Conservation (phyloP, 495 filamentous ascomycete species). For the Hyaloscypha finlandica region DNA sequence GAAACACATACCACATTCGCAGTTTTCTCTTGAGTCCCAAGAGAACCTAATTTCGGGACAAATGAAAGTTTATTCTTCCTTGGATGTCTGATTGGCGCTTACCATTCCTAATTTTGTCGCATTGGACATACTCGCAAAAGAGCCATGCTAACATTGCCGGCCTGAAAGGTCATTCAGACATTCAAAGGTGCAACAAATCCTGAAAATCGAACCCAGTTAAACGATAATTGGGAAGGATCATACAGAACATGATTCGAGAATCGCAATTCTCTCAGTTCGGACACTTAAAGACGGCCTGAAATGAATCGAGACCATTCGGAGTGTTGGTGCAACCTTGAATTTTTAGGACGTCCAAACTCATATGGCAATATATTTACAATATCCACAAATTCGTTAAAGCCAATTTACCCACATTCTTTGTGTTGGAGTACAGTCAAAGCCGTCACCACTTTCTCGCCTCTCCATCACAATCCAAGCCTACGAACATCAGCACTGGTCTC, state of each 20-base stretch:
- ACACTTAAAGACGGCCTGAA: too few relatives aligned
- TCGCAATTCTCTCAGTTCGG: not conserved
- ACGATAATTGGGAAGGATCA: too few relatives aligned
- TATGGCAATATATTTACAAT: not conserved
- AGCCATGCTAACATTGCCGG: not conserved
- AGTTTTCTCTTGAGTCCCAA: constrained; percentile 65
- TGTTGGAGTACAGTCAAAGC: not conserved
- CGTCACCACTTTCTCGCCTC: not conserved
- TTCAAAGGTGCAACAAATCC: not conserved
- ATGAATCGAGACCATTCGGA: too few relatives aligned
- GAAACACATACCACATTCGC: constrained; percentile 61
- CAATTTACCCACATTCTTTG: not conserved
- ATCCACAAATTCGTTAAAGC: not conserved
- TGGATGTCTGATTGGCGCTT: constrained; percentile 57
- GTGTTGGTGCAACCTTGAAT: too few relatives aligned
- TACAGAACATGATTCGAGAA: too few relatives aligned
- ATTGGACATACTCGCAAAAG: not conserved
- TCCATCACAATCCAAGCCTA: constrained; percentile 38
- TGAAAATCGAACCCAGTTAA: too few relatives aligned
- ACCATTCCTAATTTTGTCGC: not conserved
- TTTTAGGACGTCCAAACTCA: too few relatives aligned
- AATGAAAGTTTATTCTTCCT: constrained; percentile 61
- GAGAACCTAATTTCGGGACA: constrained; percentile 52
- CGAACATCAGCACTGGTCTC: constrained; percentile 52
- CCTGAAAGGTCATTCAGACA: not conserved